Percentiles rank a stretch among this genome's conserved stretches.
These are phyloP conservation scores for Solanum etuberosum DNA, from an alignment of 257 asterid species.

Conservation along the genomic window DNA sequence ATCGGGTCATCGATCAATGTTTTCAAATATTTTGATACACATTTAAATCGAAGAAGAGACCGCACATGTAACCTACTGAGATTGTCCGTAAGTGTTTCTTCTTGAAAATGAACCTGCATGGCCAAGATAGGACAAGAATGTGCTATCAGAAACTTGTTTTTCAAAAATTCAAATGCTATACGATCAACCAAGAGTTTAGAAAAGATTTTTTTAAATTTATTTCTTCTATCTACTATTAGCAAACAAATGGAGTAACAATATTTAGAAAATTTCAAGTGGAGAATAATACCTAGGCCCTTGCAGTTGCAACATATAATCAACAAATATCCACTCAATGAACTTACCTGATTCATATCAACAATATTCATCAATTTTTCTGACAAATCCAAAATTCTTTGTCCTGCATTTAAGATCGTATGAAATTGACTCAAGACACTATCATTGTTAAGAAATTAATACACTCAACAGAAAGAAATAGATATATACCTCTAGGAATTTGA, in stretches of 20 bases:
- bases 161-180: neutral
- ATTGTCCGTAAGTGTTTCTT: neutral
- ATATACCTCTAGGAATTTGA: neutral
- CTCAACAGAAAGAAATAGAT: neutral
- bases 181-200: neutral
- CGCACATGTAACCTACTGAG: neutral
- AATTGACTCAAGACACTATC: neutral
- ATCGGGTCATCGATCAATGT: neutral
- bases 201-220: neutral
- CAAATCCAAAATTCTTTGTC: neutral
- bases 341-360: neutral
- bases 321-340: neutral
- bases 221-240: neutral
- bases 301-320: too few species aligned
- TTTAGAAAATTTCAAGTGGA: too few species aligned
- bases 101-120: neutral
- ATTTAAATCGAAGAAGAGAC: neutral
- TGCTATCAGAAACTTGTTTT: neutral
- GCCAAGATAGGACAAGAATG: neutral
- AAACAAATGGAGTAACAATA: neutral
- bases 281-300: too few species aligned
- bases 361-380: neutral
- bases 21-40: neutral
- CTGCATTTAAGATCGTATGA: neutral
- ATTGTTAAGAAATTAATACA: neutral